Conservation (phyloP, 2,329 filamentous ascomycete species). For the Xylariaceae sp. region DNA sequence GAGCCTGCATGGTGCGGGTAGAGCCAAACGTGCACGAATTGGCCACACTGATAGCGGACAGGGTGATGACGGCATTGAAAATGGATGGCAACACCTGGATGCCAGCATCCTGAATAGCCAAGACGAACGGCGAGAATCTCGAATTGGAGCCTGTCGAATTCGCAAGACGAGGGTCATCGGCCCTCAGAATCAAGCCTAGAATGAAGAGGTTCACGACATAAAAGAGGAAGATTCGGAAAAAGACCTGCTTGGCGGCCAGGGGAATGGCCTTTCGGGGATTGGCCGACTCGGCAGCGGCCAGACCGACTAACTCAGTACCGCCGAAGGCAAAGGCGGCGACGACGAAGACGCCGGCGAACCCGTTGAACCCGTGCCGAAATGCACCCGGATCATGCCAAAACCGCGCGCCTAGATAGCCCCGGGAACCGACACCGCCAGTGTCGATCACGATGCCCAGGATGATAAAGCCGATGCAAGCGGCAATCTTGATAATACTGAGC, state of each 20-base stretch:
- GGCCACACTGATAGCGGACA: conserved; percentile 47
- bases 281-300: conserved; percentile 46
- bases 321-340: conserved; percentile 47
- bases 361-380: conserved; percentile 46
- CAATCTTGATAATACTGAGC: conserved; percentile 52
- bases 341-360: conserved; percentile 47
- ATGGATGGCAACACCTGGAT: conserved; percentile 47
- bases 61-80: conserved; percentile 49
- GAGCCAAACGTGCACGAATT: conserved; percentile 48
- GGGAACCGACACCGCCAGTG: conserved; percentile 49
- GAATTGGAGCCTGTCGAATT: conserved; percentile 37
- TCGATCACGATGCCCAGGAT: conserved; percentile 57
- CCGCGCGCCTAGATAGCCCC: conserved; percentile 54
- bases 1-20: conserved; percentile 46
- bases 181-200: conserved; percentile 45
- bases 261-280: conserved; percentile 46
- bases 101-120: conserved; percentile 46
- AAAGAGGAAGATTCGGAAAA: conserved; percentile 50
- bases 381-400: conserved; percentile 56
- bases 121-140: conserved; percentile 45
- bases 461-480: conserved; percentile 57
- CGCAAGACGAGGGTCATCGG: conserved; percentile 37
- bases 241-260: conserved; percentile 47
- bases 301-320: conserved; percentile 48
- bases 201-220: conserved; percentile 48